Base-by-base conservation (phyloP, 2,329 filamentous ascomycete species). In the Trichoderma sp. region DNA sequence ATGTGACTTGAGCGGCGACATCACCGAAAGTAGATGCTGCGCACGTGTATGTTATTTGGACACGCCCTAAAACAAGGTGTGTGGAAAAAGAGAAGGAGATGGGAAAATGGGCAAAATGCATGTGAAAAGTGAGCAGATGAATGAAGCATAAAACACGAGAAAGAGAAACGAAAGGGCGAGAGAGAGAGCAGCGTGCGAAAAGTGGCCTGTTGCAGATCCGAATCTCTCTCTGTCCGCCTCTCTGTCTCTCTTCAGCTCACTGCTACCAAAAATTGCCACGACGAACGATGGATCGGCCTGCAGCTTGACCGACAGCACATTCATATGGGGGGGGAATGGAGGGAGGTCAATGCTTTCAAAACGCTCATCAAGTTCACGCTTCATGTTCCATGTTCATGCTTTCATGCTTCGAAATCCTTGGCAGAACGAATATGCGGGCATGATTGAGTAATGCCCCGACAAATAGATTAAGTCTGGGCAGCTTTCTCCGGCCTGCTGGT, bases 151-250 rank as follows among this genome's bases (percentile, higher is more conserved):
- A 51, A 53, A 24, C 47, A 24, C 21, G 47, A 53, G 32, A 36
- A 15, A 36, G 67, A 21, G 26, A 21, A 26, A 5, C 6, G 18
- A 34, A 18, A 32, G 65, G 18, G 32, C 18, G 34, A 18, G 15
- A 30, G 21, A 18, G 36, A 18, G 21, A 32, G n/a, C 30, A 1
- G 2, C 6, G 39, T n/a, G 39, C 39, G 30, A 62, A 70, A 70
- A 70, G 57, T 70, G 39, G 67, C 57, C 67, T 64, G 60, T 43
- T 62, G 39, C 36, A 70, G 67, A 70, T 70, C 67, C 67, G 57
- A 61, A 70, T 70, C 67, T 70, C 67, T 70, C n/a, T 18, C 7
- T 43, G 6, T n/a, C 15, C 1, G 39, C 4, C 15, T 43, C 7
- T 43, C 15, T n/a, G 15, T n/a, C 39, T 43, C 39, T 43, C 39